A percentile compares a stretch with the other conserved stretches of the same genome.
Evolutionary conservation across 805 yeast species (phyloP).

Genomic region (Nakazawaea sp.): DNA sequence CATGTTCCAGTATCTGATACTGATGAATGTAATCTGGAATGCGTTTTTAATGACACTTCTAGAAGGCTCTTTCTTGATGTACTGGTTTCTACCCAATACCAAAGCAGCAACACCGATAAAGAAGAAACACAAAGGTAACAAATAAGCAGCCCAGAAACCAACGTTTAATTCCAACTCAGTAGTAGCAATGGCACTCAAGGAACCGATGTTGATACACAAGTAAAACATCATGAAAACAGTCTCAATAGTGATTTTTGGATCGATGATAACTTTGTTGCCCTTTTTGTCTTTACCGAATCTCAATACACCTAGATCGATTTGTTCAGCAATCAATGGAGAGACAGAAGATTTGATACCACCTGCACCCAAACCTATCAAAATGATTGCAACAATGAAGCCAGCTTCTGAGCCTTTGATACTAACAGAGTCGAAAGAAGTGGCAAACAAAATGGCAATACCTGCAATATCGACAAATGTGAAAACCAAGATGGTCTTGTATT

Average conservation of each 20-base stretch:
- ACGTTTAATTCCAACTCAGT: slow-evolving; percentile 60
- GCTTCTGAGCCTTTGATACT: slow-evolving; percentile 46
- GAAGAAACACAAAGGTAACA: slow-evolving; percentile 66
- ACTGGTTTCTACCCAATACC: slow-evolving; percentile 38
- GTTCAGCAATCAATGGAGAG: slow-evolving; percentile 62
- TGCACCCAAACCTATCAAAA: slow-evolving; percentile 67
- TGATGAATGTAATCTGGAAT: slow-evolving; percentile 24
- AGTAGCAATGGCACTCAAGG: slow-evolving; percentile 70
- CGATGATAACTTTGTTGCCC: slow-evolving; percentile 21
- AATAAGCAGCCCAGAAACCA: slow-evolving; percentile 71
- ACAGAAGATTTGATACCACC: slow-evolving; percentile 79
- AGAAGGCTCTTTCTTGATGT: slow-evolving; percentile 35
- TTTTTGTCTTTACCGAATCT: slow-evolving; percentile 13
- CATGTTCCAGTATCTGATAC: slow-evolving; percentile 12
- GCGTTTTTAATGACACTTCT: slow-evolving; percentile 54
- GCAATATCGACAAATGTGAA: slow-evolving; percentile 52
- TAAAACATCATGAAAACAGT: slow-evolving; percentile 72
- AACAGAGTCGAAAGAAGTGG: slow-evolving; percentile 63
- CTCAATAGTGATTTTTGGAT: slow-evolving; percentile 67
- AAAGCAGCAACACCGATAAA: slow-evolving; percentile 50
- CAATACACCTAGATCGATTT: slow-evolving; percentile 11
- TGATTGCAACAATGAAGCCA: slow-evolving; percentile 51
- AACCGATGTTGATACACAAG: slow-evolving; percentile 70
- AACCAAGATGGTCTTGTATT: slow-evolving; percentile 58
- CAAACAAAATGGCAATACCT: slow-evolving; percentile 58